These are phyloP conservation scores for Cercospora canescens DNA, from an alignment of 2,329 filamentous ascomycete genomes.

Conservation along the genomic window DNA sequence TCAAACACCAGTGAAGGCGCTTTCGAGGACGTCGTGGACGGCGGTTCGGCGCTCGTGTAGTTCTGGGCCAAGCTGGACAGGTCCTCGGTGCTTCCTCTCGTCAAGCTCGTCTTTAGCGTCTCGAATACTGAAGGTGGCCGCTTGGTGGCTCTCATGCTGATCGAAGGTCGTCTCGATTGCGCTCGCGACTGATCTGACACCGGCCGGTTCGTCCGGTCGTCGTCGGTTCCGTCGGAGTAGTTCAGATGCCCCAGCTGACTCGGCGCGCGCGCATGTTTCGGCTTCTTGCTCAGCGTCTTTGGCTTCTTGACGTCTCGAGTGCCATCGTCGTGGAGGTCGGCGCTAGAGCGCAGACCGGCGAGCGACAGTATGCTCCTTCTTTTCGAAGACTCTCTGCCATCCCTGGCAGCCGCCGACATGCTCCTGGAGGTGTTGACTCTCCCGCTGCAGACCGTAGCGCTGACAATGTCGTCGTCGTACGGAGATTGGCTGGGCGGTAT, in stretches of 20 bases:
- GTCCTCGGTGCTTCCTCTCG: conserved; percentile 53
- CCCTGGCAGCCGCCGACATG: conserved; percentile 23
- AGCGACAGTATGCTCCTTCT: conserved; percentile 37
- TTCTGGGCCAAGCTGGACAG: conserved; percentile 13
- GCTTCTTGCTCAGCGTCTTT: conserved; percentile 29
- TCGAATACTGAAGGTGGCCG: conserved; percentile 42
- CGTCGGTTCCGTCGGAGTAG: conserved; percentile 26
- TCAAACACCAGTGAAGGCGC: conserved; percentile 47
- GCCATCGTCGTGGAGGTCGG: conserved; percentile 22
- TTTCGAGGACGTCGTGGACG: conserved; percentile 53
- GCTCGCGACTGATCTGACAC: conserved; percentile 25
- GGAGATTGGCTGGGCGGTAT: conserved; percentile 4
- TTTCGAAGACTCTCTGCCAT: conserved; percentile 33
- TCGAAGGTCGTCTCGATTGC: conserved; percentile 41
- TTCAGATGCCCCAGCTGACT: conserved; percentile 24
- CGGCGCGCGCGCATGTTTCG: conserved; percentile 25
- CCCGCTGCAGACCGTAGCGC: neutral
- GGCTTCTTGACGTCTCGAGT: conserved; percentile 10
- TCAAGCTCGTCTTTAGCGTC: conserved; percentile 52
- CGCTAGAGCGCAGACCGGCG: conserved; percentile 30
- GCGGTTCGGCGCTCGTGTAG: conserved; percentile 42
- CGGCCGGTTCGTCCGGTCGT: conserved; percentile 21
- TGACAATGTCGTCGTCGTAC: neutral
- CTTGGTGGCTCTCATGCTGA: conserved; percentile 38
- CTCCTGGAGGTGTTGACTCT: conserved; percentile 1